Percentiles rank a stretch among this genome's conserved stretches.
These are phyloP conservation scores for Desmodesmus armatus DNA, from an alignment of 139 green algal species.

Conservation along the genomic window DNA sequence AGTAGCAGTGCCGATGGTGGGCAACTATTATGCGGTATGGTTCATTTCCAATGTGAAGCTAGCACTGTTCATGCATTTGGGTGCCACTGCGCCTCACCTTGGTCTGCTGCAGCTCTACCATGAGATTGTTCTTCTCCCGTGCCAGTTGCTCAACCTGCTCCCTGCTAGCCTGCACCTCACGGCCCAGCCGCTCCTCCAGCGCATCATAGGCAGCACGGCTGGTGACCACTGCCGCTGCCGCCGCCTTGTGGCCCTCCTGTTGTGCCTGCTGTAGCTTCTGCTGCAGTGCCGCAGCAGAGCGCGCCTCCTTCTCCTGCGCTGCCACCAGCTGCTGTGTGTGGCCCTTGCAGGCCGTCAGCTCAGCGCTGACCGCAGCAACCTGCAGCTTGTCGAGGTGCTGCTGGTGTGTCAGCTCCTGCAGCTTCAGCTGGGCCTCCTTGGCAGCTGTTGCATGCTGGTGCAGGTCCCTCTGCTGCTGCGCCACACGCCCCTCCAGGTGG, in stretches of 20 bases:
- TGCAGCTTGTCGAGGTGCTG: conserved; percentile 15
- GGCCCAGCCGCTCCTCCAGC: not conserved
- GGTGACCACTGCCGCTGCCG: not conserved
- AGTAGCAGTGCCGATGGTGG: no score
- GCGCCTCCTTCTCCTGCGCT: conserved; percentile 1
- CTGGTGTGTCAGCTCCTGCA: conserved; percentile 14
- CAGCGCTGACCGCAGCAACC: not conserved
- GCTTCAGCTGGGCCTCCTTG: not conserved
- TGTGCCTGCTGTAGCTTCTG: conserved; percentile 15
- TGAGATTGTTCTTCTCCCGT: conserved; percentile 24
- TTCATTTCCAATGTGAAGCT: no score
- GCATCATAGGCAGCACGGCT: not conserved
- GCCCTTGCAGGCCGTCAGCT: not conserved
- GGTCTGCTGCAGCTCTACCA: conserved; percentile 42
- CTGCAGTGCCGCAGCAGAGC: conserved; percentile 1
- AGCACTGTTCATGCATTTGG: no score
- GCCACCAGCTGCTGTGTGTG: conserved; percentile 25
- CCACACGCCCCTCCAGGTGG: not conserved
- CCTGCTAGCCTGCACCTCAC: not conserved
- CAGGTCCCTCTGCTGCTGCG: not conserved
- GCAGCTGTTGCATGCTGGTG: not conserved
- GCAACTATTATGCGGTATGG: no score
- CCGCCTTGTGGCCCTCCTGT: not conserved
- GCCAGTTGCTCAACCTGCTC: conserved; percentile 21
- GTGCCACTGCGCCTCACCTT: no score